Evolutionary conservation across 2,329 filamentous ascomycete genomes (phyloP), one percentile per base, ranked within the genome.

Genomic region (Pestalotiopsis sp.): DNA sequence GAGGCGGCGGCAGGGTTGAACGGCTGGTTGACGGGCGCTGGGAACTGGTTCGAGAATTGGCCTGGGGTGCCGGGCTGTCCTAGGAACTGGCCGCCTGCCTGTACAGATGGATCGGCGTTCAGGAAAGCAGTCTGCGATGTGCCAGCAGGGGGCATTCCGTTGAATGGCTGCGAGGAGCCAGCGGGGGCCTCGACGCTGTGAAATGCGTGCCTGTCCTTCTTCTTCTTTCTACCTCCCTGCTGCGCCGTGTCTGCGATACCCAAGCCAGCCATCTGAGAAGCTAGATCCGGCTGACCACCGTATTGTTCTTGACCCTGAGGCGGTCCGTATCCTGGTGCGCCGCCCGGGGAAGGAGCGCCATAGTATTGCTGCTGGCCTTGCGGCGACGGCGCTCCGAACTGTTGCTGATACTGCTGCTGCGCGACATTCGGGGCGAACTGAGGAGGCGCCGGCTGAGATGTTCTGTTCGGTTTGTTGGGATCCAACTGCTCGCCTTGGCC

Each of bases 161-260:
- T 91, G 81, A 92, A 93, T 12, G 89, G 83, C 76, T 92, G 90
- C 5, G 91, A 89, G 41, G 89, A 90, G 64, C 90, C 89, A 4
- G 85, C 85, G 13, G 91, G 86, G 25, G 92, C 89, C 72, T 95
- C 93, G 66, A 98, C 89, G 52, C 90, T 91, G 80, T 98, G 95
- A 80, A 97, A 93, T 71, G 95, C 95, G 81, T 98, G 95, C 69
- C 94, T 90, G 79, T 98, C 92, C 87, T 97, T 98, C 89, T 97
- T 98, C 86, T 95, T 93, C 80, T 86, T 92, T 78, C 90, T 86
- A 68, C 81, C 81, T 2, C 83, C 83, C 63, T 87, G 79, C 45
- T 84, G 83, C 36, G 85, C 81, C 60, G 85, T 81, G 57, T 86
- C 83, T 41, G 86, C 89, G 73, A 97, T 83, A 55, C 86, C 90